Evolutionary conservation across 1,139 yeast species (phyloP).

Genomic region (Candida neerlandica): DNA sequence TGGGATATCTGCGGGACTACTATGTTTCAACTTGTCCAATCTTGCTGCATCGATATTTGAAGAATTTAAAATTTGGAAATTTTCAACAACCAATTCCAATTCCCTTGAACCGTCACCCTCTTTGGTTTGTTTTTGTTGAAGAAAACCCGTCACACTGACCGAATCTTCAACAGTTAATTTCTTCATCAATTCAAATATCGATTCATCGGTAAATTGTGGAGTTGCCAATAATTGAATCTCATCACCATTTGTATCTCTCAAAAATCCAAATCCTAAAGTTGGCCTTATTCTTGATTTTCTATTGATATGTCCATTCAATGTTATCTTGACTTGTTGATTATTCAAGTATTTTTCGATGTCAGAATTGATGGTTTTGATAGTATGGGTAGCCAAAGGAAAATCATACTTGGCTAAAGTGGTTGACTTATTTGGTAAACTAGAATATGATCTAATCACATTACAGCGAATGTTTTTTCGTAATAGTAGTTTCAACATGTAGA

Average conservation of each 20-base stretch:
- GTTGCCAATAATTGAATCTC: conserved; percentile 60
- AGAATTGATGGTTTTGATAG: conserved; percentile 20
- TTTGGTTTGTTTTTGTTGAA: conserved; percentile 37
- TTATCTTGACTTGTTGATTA: conserved; percentile 22
- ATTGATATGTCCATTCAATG: conserved; percentile 80
- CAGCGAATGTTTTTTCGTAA: conserved; percentile 1
- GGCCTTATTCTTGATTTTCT: conserved; percentile 59
- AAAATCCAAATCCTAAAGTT: conserved; percentile 62
- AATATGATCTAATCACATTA: conserved; percentile 10
- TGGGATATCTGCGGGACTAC: conserved; percentile 60
- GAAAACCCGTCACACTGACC: conserved; percentile 64
- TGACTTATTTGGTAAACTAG: conserved; percentile 25
- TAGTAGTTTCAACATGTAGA: conserved; percentile 6
- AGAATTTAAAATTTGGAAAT: conserved; percentile 61
- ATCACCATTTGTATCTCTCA: conserved; percentile 75
- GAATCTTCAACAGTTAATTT: conserved; percentile 69
- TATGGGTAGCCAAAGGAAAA: conserved; percentile 43
- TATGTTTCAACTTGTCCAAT: conserved; percentile 58
- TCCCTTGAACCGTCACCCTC: conserved; percentile 19
- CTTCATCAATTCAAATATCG: conserved; percentile 46
- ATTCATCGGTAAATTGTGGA: conserved; percentile 36
- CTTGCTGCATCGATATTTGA: conserved; percentile 73
- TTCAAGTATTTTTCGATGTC: conserved; percentile 19
- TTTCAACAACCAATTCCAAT: conserved; percentile 61
- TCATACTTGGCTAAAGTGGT: conserved; percentile 35